These are phyloP conservation scores for Acer campestre DNA, from an alignment of 345 rosid species.

Conservation along the genomic window DNA sequence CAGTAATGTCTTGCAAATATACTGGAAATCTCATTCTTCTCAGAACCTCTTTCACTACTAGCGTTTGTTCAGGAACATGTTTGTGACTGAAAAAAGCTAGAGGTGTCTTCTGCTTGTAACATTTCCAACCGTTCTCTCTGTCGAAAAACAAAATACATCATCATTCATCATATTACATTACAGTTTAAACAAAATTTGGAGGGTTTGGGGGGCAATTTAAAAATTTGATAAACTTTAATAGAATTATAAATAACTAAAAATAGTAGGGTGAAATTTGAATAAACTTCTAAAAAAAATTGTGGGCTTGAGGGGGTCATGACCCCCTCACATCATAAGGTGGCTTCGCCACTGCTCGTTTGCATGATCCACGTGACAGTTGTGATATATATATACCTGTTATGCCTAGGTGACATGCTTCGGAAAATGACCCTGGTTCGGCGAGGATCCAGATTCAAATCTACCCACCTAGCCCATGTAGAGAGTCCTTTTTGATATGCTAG, in stretches of 20 bases:
- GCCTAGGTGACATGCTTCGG: constrained; percentile 73
- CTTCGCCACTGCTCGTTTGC: too few species aligned
- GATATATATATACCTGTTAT: constrained; percentile 51
- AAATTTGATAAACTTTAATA: too few species aligned
- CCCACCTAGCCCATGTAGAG: constrained; percentile 77
- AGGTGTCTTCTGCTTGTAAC: constrained; percentile 82
- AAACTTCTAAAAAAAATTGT: too few species aligned
- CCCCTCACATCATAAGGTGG: too few species aligned
- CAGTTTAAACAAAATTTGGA: too few species aligned
- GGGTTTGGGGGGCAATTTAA: too few species aligned
- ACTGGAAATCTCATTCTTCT: constrained; percentile 77
- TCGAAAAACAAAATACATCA: neutral
- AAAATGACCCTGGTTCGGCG: constrained; percentile 56
- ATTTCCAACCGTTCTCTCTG: constrained; percentile 87
- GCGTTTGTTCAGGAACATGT: constrained; percentile 62
- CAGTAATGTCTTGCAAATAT: constrained; percentile 73
- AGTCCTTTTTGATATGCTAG: constrained; percentile 69
- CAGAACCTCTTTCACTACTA: constrained; percentile 70
- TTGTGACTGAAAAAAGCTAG: constrained; percentile 54
- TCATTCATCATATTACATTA: too few species aligned
- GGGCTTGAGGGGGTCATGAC: too few species aligned
- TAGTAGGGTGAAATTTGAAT: too few species aligned
- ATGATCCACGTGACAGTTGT: too few species aligned
- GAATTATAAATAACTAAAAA: too few species aligned
- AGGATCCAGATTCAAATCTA: constrained; percentile 63